Base-by-base conservation (phyloP, 805 yeast genomes). In the Kluyveromyces nonfermentans region DNA sequence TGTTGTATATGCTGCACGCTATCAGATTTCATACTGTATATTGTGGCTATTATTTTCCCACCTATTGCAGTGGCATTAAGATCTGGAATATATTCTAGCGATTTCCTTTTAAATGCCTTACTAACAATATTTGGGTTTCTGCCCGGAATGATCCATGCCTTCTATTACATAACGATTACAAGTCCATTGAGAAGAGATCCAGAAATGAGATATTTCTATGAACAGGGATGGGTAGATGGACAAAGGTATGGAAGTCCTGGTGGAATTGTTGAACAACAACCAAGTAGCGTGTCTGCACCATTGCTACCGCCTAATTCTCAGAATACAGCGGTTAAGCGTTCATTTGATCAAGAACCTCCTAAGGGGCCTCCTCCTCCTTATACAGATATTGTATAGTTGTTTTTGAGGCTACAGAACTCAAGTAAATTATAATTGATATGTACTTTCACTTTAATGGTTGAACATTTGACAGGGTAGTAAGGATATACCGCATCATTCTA, bases 61-160 rank as follows among this genome's bases (percentile, higher is more conserved):
- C 93, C 93, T 0, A 67, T 83, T 10, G 85, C 89, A 0, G 88
- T 84, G 9, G 63, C 78, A 60, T 69, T 81, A 32, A 70, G 87
- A 55, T 65, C 78, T 39, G 93, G 93, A 1, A 42, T 74, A 14
- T 78, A 77, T 51, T 68, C 82, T 2, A 56, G 65, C 30, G 85
- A 82, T 40, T 57, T 72, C 14, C 62, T 78, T 33, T 55, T 85
- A 56, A 82, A 83, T 65, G 64, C 82, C 39, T 54, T 85, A 35
- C 72, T 85, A 56, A 80, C 89, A 18, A 60, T 78, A 49, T 70
- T 85, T 46, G 93, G 89, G 34, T 84, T 79, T 64, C 65, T 85
- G 50, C 95, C 95, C 2, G 94, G 85, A 46, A 72, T 80, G 41
- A 57, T 81, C 14, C 86, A 81, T 54, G 80, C 86, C 5, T 64